Percentiles rank a stretch among this genome's conserved stretches.
Evolutionary conservation across 1,284 basidiomycete genomes (phyloP).

Genomic region (Coriolopsis trogii): DNA sequence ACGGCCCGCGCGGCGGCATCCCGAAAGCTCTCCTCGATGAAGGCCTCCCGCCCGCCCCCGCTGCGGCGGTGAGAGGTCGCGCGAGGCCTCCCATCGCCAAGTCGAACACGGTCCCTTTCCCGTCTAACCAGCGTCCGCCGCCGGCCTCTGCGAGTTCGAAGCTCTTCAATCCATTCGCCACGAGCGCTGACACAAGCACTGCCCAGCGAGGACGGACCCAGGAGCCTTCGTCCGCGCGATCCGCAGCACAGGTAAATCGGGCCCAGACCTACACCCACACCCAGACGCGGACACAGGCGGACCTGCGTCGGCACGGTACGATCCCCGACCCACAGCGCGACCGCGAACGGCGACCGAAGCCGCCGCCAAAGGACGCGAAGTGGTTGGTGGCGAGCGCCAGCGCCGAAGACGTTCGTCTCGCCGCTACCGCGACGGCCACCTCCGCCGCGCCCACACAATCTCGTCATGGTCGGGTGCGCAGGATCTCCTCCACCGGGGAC

Average conservation of each 20-base stretch:
- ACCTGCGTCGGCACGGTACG: too few species aligned
- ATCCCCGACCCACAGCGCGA: neutral
- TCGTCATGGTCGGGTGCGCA: neutral
- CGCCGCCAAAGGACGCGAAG: constrained; percentile 1
- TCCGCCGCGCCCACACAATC: neutral
- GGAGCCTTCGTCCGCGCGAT: too few species aligned
- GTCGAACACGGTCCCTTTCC: constrained; percentile 8
- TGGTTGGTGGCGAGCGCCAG: neutral
- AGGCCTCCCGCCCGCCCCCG: constrained; percentile 9
- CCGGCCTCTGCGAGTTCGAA: constrained; percentile 3
- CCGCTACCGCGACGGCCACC: neutral
- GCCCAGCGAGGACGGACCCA: too few species aligned
- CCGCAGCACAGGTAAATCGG: too few species aligned
- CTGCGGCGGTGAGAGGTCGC: neutral
- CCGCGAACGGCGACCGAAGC: neutral
- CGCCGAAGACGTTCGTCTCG: too few species aligned
- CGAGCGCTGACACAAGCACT: too few species aligned
- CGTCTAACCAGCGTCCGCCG: neutral
- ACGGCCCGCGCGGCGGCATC: constrained; percentile 10
- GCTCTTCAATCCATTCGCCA: constrained; percentile 4
- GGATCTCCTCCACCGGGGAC: constrained; percentile 13
- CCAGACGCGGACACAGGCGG: neutral
- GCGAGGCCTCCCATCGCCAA: neutral
- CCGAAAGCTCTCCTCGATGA: constrained; percentile 2
- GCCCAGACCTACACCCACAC: too few species aligned